Evolutionary conservation across 2,329 filamentous ascomycete genomes (phyloP).

Genomic region (Colletotrichum karsti): DNA sequence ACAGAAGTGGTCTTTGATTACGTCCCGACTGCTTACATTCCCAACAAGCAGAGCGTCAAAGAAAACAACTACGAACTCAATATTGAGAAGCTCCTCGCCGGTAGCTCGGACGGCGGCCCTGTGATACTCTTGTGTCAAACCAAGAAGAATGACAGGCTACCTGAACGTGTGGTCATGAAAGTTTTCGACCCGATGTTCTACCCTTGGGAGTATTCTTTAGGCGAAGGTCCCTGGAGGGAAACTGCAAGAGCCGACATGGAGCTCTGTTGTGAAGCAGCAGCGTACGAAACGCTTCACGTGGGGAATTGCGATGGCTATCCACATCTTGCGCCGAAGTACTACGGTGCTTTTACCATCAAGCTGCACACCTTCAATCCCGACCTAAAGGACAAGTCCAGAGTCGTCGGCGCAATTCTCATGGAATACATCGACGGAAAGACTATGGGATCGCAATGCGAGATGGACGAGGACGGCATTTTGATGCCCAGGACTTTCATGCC

Average conservation of each 20-base stretch:
- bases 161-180: neutral
- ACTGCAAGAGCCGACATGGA: neutral
- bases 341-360: neutral
- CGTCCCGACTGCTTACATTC: too few relatives aligned
- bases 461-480: neutral
- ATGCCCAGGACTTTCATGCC: too few relatives aligned
- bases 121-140: neutral
- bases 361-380: neutral
- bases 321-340: neutral
- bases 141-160: too few relatives aligned
- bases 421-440: neutral
- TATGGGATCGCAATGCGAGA: neutral
- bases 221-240: neutral
- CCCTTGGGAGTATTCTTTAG: neutral
- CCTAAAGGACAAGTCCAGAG: neutral
- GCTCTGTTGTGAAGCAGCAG: neutral
- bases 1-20: too few relatives aligned
- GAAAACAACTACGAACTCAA: too few relatives aligned
- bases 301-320: neutral
- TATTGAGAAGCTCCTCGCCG: neutral
- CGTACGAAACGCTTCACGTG: neutral
- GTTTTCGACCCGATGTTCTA: neutral
- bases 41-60: too few relatives aligned
- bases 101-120: neutral
- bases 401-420: neutral